These are phyloP conservation scores for Macadamia tetraphylla DNA, from an alignment of 164 flowering plant species.

Conservation along the genomic window DNA sequence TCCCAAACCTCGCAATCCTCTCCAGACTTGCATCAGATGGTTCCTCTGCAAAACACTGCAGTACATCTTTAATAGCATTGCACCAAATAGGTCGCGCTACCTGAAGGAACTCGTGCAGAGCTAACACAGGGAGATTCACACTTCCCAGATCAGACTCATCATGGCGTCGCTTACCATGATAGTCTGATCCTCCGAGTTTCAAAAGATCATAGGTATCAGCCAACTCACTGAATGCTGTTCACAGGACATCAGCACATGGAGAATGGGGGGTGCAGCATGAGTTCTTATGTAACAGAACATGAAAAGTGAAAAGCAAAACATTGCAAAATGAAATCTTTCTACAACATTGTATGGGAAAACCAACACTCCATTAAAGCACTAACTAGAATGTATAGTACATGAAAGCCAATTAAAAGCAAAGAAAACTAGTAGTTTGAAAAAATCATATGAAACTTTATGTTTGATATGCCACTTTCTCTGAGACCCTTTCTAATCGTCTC, in stretches of 20 bases:
- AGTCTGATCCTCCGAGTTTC: slow-evolving; percentile 96
- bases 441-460: too few species aligned
- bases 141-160: slow-evolving; percentile 79
- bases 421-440: too few species aligned
- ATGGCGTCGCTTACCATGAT: slow-evolving; percentile 74
- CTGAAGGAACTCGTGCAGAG: slow-evolving; percentile 58
- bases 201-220: slow-evolving; percentile 67
- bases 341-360: too few species aligned
- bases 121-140: slow-evolving; percentile 62
- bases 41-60: slow-evolving; percentile 18
- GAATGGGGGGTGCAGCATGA: neutral
- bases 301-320: neutral
- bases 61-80: slow-evolving; percentile 42
- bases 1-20: neutral
- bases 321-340: neutral
- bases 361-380: too few species aligned
- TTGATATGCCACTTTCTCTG: too few species aligned
- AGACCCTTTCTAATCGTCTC: too few species aligned
- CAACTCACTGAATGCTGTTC: slow-evolving; percentile 58
- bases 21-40: neutral
- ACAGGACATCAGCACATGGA: neutral
- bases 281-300: neutral
- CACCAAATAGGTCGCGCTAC: slow-evolving; percentile 89
- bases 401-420: too few species aligned
- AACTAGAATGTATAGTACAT: too few species aligned